phyloP scores from a whole-genome alignment of 148 eudicot species.

The Persicaria tinctoria region DNA sequence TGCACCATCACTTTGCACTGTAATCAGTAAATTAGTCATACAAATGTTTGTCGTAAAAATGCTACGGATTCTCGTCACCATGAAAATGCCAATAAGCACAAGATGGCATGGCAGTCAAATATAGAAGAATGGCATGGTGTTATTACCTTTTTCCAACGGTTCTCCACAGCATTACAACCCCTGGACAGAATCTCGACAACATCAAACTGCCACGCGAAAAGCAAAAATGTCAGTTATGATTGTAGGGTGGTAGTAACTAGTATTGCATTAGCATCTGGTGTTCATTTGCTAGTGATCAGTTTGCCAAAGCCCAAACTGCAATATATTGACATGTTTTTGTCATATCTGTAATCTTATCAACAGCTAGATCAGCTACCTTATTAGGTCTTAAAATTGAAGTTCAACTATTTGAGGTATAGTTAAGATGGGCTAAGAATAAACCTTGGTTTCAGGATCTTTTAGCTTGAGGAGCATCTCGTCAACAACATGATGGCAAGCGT shows the following conservation, averaged over 20 bases:
- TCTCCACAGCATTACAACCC: slow-evolving; percentile 55
- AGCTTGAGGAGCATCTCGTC: slow-evolving; percentile 52
- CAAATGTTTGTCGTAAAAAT: neutral
- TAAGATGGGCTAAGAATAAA: slow-evolving; percentile 15
- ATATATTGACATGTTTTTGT: too few relatives aligned
- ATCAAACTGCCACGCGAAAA: slow-evolving; percentile 47
- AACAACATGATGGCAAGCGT: slow-evolving; percentile 49
- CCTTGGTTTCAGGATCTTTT: slow-evolving; percentile 90
- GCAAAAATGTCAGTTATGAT: neutral
- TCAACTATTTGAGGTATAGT: neutral
- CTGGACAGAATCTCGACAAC: slow-evolving; percentile 65
- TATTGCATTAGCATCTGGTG: neutral
- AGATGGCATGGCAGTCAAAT: neutral
- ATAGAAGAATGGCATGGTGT: neutral
- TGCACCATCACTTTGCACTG: slow-evolving; percentile 84
- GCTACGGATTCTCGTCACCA: neutral
- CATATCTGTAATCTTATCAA: too few relatives aligned
- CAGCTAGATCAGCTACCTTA: too few relatives aligned
- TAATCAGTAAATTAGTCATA: neutral
- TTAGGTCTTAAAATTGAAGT: neutral
- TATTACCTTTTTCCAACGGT: slow-evolving; percentile 46
- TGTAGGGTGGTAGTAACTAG: neutral
- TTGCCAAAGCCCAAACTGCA: too few relatives aligned
- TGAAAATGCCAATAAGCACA: neutral
- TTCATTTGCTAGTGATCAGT: neutral